These are phyloP conservation scores for Pseudogymnoascus sp. DNA, from an alignment of 2,329 filamentous ascomycete genomes.

Conservation along the genomic window DNA sequence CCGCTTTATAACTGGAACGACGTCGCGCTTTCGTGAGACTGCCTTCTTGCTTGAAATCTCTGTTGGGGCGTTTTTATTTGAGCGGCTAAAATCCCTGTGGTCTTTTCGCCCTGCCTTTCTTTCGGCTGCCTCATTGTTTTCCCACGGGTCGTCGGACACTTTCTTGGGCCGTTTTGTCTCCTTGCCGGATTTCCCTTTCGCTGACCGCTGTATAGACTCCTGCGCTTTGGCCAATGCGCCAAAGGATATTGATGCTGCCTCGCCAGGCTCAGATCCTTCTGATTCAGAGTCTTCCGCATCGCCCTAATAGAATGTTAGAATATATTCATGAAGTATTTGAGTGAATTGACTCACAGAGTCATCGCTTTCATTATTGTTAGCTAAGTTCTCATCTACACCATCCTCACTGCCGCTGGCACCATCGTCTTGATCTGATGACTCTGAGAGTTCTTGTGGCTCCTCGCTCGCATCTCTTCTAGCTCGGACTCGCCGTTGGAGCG, in stretches of 20 bases:
- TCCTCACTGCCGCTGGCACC: slow-evolving; percentile 15
- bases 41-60: slow-evolving; percentile 76
- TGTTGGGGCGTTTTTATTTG: slow-evolving; percentile 83
- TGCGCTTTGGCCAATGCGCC: slow-evolving; percentile 86
- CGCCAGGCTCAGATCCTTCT: slow-evolving; percentile 15
- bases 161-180: slow-evolving; percentile 17
- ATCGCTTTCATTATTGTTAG: slow-evolving; percentile 25
- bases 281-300: slow-evolving; percentile 16
- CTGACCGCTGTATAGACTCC: slow-evolving; percentile 50
- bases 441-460: slow-evolving; percentile 29
- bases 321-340: not conserved
- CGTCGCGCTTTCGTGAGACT: slow-evolving; percentile 73
- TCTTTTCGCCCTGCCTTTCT: slow-evolving; percentile 34
- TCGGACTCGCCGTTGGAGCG: slow-evolving; percentile 26
- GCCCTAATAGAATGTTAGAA: slow-evolving; percentile 1
- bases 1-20: slow-evolving; percentile 56
- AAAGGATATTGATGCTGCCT: slow-evolving; percentile 65
- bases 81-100: slow-evolving; percentile 40
- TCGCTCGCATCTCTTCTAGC: slow-evolving; percentile 25
- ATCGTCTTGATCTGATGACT: slow-evolving; percentile 30
- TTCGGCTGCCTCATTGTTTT: slow-evolving; percentile 37
- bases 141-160: slow-evolving; percentile 21
- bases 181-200: slow-evolving; percentile 29
- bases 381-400: slow-evolving; percentile 29
- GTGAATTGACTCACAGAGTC: slow-evolving; percentile 18